Conservation (phyloP, 257 asterid genomes). For the Solanum piurae region DNA sequence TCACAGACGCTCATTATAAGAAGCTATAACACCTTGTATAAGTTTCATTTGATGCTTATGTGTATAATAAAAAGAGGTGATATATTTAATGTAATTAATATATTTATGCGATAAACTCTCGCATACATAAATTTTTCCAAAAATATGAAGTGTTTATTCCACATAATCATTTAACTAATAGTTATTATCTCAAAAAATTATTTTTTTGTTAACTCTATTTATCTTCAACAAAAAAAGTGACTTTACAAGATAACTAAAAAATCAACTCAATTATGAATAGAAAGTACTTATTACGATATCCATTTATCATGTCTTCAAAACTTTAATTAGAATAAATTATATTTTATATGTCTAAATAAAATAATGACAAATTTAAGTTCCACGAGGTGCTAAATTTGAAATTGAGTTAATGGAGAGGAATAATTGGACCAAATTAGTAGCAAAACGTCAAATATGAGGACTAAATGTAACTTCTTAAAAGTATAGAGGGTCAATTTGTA, state of each 20-base stretch:
- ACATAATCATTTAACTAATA: rapidly evolving
- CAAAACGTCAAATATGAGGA: not conserved
- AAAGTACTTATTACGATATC: too few relatives aligned
- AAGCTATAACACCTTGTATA: too few relatives aligned
- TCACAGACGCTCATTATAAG: too few relatives aligned
- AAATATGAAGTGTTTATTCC: too few relatives aligned
- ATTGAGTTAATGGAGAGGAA: not conserved
- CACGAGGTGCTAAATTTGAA: not conserved
- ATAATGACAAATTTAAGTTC: too few relatives aligned
- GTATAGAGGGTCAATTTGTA: not conserved
- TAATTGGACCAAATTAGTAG: not conserved
- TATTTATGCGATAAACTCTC: not conserved
- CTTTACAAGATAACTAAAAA: rapidly evolving
- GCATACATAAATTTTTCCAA: too few relatives aligned
- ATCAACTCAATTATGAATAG: too few relatives aligned
- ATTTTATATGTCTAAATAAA: not conserved
- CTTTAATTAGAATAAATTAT: too few relatives aligned
- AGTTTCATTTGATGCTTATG: not conserved
- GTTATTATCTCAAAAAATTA: too few relatives aligned
- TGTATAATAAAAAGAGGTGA: not conserved
- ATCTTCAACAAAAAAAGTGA: too few relatives aligned
- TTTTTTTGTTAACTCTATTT: too few relatives aligned
- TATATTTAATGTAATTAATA: not conserved
- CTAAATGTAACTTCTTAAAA: not conserved
- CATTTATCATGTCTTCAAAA: too few relatives aligned